phyloP scores from a whole-genome alignment of 202 grass and related monocot species.

The Zizania palustris region DNA sequence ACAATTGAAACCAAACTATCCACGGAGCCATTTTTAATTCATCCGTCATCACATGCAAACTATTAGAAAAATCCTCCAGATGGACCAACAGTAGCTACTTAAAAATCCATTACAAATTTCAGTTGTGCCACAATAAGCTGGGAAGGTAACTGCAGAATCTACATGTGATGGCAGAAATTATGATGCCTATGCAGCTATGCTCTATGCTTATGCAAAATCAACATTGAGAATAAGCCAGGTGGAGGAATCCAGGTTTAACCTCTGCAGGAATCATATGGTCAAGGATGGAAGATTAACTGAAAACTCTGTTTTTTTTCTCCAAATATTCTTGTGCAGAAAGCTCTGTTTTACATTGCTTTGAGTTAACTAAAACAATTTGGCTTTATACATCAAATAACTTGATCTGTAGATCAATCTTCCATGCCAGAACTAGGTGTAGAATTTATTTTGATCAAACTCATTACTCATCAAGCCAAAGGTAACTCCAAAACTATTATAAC shows the following conservation, averaged over 20 bases:
- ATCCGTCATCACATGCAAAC: not conserved
- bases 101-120: not conserved
- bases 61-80: not conserved
- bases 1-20: not conserved
- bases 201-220: not conserved
- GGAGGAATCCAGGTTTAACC: not conserved
- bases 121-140: not conserved
- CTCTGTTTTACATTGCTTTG: not conserved
- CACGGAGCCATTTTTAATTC: not conserved
- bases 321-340: not conserved
- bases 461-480: slow-evolving; percentile 1
- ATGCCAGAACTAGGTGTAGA: slow-evolving; percentile 10
- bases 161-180: not conserved
- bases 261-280: not conserved
- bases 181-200: not conserved
- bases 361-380: slow-evolving; percentile 8
- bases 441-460: not conserved
- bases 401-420: not conserved
- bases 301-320: not conserved
- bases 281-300: not conserved
- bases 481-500: slow-evolving; percentile 16
- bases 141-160: not conserved
- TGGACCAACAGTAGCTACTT: not conserved
- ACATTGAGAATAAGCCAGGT: not conserved
- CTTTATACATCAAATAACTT: slow-evolving; percentile 17